A percentile compares a stretch with the other conserved stretches of the same genome.
Conservation (phyloP, 257 asterid species). For the Rubia yunnanensis region DNA sequence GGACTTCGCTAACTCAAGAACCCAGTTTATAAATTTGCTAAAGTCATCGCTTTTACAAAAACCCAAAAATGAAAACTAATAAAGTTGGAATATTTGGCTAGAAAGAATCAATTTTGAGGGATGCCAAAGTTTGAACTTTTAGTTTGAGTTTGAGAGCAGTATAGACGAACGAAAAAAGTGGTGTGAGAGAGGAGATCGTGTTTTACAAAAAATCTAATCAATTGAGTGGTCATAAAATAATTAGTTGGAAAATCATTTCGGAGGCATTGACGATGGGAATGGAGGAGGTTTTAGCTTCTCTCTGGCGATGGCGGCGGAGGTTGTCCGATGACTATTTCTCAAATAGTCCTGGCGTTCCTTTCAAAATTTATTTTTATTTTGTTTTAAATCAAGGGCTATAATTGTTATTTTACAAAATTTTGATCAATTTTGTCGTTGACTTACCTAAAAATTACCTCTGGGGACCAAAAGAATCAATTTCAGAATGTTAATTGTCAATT, state of each 20-base stretch:
- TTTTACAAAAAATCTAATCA: slow-evolving; percentile 2
- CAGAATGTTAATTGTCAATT: too few species aligned
- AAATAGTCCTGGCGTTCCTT: too few species aligned
- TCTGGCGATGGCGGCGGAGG: too few species aligned
- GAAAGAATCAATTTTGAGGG: background rate
- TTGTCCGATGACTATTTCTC: too few species aligned
- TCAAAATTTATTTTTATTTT: too few species aligned
- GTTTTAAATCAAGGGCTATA: too few species aligned
- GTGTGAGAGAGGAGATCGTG: slow-evolving; percentile 3
- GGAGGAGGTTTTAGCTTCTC: too few species aligned
- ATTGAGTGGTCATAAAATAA: slow-evolving; percentile 25
- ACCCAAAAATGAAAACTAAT: slow-evolving; percentile 14
- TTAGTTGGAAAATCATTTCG: slow-evolving; percentile 17
- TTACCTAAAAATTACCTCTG: too few species aligned
- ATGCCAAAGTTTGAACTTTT: background rate
- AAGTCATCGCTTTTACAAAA: slow-evolving; percentile 18
- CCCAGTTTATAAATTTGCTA: slow-evolving; percentile 35
- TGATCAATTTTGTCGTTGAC: too few species aligned
- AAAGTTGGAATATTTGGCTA: slow-evolving; percentile 10
- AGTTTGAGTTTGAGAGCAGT: background rate
- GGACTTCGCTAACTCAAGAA: slow-evolving; percentile 19
- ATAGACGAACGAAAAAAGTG: background rate
- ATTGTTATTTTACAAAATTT: too few species aligned
- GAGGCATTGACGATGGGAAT: too few species aligned
- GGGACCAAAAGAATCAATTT: too few species aligned